Evolutionary conservation across 352 stramenopile species (phyloP).

Genomic region (Globisporangium irregulare): DNA sequence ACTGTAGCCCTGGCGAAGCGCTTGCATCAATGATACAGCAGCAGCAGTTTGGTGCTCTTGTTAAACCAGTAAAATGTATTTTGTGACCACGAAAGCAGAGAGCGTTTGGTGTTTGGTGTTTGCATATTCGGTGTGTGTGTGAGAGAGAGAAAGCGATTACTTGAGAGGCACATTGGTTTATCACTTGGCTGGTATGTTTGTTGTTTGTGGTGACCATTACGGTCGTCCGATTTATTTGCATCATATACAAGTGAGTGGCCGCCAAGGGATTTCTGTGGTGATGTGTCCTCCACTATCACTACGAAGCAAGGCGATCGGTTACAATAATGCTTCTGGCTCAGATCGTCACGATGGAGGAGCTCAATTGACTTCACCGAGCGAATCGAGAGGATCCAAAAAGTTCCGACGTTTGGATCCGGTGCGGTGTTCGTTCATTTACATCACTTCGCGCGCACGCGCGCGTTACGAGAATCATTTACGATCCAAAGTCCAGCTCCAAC

Average conservation of each 20-base stretch:
- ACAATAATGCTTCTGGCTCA: background rate
- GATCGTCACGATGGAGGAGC: background rate
- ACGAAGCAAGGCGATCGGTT: background rate
- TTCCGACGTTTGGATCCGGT: background rate
- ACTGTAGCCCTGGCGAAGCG: background rate
- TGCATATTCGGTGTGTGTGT: background rate
- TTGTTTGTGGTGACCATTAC: background rate
- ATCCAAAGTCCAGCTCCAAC: background rate
- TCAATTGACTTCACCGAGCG: background rate
- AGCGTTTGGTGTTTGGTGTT: background rate
- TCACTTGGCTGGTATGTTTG: background rate
- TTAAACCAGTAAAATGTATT: background rate
- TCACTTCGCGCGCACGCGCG: background rate
- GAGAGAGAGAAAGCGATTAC: background rate
- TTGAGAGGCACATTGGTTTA: background rate
- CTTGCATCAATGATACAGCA: background rate
- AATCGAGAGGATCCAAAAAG: background rate
- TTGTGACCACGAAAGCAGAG: background rate
- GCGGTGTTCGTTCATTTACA: background rate
- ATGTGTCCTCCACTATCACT: background rate
- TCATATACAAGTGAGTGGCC: background rate
- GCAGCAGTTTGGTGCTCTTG: background rate
- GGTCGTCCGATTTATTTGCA: background rate
- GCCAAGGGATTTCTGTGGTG: background rate
- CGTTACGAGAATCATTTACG: background rate